Conservation (phyloP, 257 asterid genomes). For the Craterostigma plantagineum region DNA sequence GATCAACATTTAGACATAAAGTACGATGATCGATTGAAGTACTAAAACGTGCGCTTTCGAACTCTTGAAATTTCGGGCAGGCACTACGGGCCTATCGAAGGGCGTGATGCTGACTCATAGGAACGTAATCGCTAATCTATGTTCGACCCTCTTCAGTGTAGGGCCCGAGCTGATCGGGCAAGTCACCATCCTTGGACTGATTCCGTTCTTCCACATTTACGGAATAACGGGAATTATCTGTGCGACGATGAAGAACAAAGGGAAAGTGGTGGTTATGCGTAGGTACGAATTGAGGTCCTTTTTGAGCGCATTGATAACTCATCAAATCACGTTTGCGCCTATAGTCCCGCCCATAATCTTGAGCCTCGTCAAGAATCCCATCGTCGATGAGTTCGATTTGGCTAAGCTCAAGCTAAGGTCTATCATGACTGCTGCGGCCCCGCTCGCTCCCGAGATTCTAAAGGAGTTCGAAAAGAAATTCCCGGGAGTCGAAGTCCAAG, state of each 20-base stretch:
- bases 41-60: no score
- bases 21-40: neutral
- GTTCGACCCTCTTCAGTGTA: constrained; percentile 69
- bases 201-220: constrained; percentile 84
- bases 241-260: constrained; percentile 75
- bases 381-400: constrained; percentile 68
- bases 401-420: constrained; percentile 45
- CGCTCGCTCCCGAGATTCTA: constrained; percentile 76
- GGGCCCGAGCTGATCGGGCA: constrained; percentile 72
- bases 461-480: constrained; percentile 58
- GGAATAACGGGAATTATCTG: constrained; percentile 93
- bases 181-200: constrained; percentile 56
- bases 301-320: constrained; percentile 42
- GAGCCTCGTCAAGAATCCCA: constrained; percentile 71
- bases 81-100: constrained; percentile 83
- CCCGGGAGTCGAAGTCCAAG: constrained; percentile 68
- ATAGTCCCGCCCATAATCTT: constrained; percentile 84
- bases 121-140: constrained; percentile 71
- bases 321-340: constrained; percentile 70
- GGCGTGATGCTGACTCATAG: constrained; percentile 91
- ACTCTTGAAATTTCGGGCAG: constrained; percentile 12
- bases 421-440: constrained; percentile 93
- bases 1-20: neutral
- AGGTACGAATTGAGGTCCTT: constrained; percentile 60
- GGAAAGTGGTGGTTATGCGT: constrained; percentile 78